Percentiles rank a stretch among this genome's conserved stretches.
Evolutionary conservation across 352 stramenopile species (phyloP).

Genomic region (Blastocystis sp.): DNA sequence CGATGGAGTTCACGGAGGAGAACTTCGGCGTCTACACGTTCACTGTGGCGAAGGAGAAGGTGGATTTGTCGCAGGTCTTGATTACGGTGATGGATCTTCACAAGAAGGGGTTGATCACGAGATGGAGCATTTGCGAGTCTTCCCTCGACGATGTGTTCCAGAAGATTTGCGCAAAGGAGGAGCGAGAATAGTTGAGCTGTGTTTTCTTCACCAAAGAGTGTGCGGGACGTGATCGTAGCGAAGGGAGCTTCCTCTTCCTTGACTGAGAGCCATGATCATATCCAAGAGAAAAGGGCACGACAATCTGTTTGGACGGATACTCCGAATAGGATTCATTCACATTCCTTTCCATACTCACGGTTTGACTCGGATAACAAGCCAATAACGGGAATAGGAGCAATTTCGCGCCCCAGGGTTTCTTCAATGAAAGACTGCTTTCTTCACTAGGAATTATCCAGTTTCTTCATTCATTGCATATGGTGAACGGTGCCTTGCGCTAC

Average conservation of each 20-base stretch:
- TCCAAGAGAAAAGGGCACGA: no score
- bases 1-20: constrained; percentile 70
- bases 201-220: no score
- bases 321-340: no score
- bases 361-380: no score
- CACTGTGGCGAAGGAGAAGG: not conserved
- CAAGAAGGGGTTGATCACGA: not conserved
- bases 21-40: constrained; percentile 54
- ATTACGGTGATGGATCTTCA: constrained; percentile 59
- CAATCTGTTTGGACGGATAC: no score
- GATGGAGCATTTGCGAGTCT: constrained; percentile 74
- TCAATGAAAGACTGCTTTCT: not conserved
- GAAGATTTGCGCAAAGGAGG: constrained; percentile 69
- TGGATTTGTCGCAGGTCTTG: constrained; percentile 2
- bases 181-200: no score
- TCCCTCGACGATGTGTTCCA: constrained; percentile 76
- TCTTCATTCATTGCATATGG: not conserved
- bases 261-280: no score
- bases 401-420: not conserved
- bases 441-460: not conserved
- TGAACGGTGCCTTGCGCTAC: not conserved
- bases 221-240: no score
- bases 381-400: not conserved
- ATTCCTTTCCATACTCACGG: no score
- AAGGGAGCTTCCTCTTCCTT: no score